phyloP scores from a whole-genome alignment of 202 grass and related monocot genomes.

The Carex arenaria region DNA sequence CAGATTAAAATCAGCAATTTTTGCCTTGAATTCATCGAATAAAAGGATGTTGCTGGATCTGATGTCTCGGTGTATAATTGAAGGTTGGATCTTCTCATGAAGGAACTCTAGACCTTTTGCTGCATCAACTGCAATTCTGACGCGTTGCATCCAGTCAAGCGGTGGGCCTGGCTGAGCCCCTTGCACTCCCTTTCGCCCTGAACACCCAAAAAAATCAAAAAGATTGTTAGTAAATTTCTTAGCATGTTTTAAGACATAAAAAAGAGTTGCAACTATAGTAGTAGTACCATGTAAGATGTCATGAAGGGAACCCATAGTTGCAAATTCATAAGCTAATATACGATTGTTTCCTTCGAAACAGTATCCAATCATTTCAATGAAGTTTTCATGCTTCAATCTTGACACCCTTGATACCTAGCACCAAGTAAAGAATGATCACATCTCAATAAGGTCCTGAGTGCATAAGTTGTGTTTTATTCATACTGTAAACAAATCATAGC shows the following conservation, averaged over 20 bases:
- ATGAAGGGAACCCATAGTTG: slow-evolving; percentile 88
- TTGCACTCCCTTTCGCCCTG: slow-evolving; percentile 91
- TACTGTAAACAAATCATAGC: not conserved
- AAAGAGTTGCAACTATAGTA: not conserved
- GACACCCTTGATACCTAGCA: slow-evolving; percentile 61
- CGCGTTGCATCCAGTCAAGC: slow-evolving; percentile 75
- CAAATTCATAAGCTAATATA: slow-evolving; percentile 82
- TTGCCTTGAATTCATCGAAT: slow-evolving; percentile 78
- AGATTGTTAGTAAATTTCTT: not conserved
- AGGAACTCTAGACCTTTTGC: slow-evolving; percentile 92
- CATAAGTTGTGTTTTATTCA: not conserved
- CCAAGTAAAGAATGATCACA: not conserved
- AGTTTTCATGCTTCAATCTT: slow-evolving; percentile 78
- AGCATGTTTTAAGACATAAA: not conserved
- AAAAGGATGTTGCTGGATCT: slow-evolving; percentile 86
- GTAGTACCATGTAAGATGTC: slow-evolving; percentile 79
- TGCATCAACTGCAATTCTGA: slow-evolving; percentile 80
- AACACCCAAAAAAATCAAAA: not conserved
- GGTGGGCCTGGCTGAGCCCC: slow-evolving; percentile 84
- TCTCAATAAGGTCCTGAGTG: not conserved
- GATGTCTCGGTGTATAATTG: slow-evolving; percentile 79
- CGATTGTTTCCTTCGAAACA: slow-evolving; percentile 72
- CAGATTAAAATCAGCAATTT: slow-evolving; percentile 87
- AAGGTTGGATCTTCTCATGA: slow-evolving; percentile 83
- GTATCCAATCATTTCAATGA: slow-evolving; percentile 87